These are phyloP conservation scores for Plenodomus biglobosus DNA, from an alignment of 2,329 filamentous ascomycete species.

Conservation along the genomic window DNA sequence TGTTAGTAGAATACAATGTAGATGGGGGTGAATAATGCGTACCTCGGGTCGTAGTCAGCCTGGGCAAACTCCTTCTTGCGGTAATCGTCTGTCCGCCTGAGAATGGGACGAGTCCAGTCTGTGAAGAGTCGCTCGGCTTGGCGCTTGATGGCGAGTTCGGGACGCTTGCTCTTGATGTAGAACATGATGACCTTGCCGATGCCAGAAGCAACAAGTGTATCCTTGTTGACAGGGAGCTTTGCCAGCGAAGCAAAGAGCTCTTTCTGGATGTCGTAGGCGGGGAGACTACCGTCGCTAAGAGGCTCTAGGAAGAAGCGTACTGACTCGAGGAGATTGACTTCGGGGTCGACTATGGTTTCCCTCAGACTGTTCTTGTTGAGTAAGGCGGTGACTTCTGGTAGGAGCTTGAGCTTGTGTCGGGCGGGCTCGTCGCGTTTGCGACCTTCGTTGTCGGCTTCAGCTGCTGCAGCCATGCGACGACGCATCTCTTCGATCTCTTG, in stretches of 20 bases:
- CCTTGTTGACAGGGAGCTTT: constrained; percentile 85
- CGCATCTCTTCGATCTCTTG: constrained; percentile 87
- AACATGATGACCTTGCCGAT: constrained; percentile 96
- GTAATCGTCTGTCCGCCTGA: constrained; percentile 93
- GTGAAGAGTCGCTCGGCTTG: constrained; percentile 89
- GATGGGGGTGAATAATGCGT: constrained; percentile 18
- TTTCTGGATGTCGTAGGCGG: constrained; percentile 95
- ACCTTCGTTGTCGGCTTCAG: constrained; percentile 79
- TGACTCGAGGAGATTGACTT: constrained; percentile 91
- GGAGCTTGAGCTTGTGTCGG: constrained; percentile 87
- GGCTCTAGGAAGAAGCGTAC: constrained; percentile 98
- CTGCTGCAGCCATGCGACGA: constrained; percentile 85
- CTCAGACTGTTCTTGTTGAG: constrained; percentile 88
- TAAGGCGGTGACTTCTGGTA: constrained; percentile 84
- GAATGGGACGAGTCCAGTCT: constrained; percentile 93
- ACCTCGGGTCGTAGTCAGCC: constrained; percentile 61
- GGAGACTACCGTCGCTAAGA: constrained; percentile 87
- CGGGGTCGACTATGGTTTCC: constrained; percentile 83
- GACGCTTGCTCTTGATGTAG: constrained; percentile 92
- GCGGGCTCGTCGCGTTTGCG: constrained; percentile 79
- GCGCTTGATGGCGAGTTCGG: constrained; percentile 85
- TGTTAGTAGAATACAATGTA: constrained; percentile 17
- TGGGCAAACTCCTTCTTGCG: constrained; percentile 75
- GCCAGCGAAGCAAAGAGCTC: constrained; percentile 83
- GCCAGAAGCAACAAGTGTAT: constrained; percentile 82